A percentile compares a stretch with the other conserved stretches of the same genome.
Conservation (phyloP, 495 filamentous ascomycete genomes). For the Pyronema domesticum region DNA sequence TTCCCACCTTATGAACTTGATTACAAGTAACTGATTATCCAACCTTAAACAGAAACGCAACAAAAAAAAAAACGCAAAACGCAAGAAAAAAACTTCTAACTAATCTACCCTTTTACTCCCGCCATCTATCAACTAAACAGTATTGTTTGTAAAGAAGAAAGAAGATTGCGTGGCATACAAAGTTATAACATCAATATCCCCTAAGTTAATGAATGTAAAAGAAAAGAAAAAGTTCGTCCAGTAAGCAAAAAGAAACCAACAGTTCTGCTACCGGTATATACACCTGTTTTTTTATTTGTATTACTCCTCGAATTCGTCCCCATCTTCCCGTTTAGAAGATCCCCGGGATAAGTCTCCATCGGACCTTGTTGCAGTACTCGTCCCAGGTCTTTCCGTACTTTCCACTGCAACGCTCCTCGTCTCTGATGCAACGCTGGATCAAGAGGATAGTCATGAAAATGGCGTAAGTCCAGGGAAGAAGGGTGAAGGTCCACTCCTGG, state of each 20-base stretch:
- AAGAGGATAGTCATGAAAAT: constrained; percentile 30
- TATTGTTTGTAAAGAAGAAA: not conserved
- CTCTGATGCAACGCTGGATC: constrained; percentile 25
- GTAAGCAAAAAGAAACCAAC: constrained; percentile 10
- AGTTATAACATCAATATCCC: too few relatives aligned
- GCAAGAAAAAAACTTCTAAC: not conserved
- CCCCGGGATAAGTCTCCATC: constrained; percentile 30
- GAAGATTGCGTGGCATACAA: too few relatives aligned
- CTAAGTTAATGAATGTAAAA: not conserved
- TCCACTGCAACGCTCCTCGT: constrained; percentile 29
- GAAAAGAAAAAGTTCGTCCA: not conserved
- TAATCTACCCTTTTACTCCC: not conserved
- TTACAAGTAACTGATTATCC: too few relatives aligned
- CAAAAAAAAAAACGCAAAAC: not conserved
- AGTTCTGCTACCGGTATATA: constrained; percentile 1
- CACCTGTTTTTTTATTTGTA: not conserved
- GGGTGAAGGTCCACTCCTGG: constrained; percentile 5
- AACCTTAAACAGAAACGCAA: not conserved
- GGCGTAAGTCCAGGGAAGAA: constrained; percentile 33
- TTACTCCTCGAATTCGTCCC: not conserved
- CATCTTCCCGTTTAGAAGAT: constrained; percentile 23
- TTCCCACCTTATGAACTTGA: too few relatives aligned
- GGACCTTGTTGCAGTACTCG: constrained; percentile 29
- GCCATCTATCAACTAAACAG: not conserved
- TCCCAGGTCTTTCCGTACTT: constrained; percentile 33